These are phyloP conservation scores for Dillenia turbinata DNA, from an alignment of 164 flowering plant genomes.

Conservation along the genomic window DNA sequence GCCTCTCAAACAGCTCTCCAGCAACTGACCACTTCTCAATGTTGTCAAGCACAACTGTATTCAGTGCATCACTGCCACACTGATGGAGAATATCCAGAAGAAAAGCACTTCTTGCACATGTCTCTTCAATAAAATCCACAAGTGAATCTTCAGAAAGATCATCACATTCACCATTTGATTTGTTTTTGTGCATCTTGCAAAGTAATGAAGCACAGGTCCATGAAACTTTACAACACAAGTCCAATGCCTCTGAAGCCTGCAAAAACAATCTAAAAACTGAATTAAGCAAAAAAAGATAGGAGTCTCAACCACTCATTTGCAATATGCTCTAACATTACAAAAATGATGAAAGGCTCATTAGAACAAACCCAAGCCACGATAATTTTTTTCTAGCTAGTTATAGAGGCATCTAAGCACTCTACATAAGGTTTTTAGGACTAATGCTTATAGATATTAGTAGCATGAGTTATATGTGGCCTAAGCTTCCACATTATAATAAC, in stretches of 20 bases:
- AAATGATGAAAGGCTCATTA: no score
- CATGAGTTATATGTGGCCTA: no score
- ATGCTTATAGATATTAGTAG: no score
- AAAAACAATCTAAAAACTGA: constrained; percentile 6
- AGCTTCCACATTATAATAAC: no score
- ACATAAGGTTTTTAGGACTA: no score
- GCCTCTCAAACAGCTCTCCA: constrained; percentile 23
- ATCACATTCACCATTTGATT: constrained; percentile 19
- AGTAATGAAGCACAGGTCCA: constrained; percentile 52
- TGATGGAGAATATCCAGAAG: constrained; percentile 62
- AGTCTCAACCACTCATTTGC: no score
- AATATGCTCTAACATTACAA: no score
- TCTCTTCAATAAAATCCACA: constrained; percentile 41
- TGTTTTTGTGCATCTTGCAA: constrained; percentile 35
- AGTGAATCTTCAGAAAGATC: constrained; percentile 48
- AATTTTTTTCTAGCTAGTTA: no score
- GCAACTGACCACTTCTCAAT: constrained; percentile 66
- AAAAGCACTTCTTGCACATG: constrained; percentile 49
- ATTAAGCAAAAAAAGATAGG: not conserved
- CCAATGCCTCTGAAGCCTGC: constrained; percentile 66
- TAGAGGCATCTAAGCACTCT: no score
- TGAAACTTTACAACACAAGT: constrained; percentile 56
- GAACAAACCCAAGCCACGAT: no score
- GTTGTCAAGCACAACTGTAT: constrained; percentile 24
- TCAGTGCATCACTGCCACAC: constrained; percentile 31